Evolutionary conservation across 2,329 filamentous ascomycete genomes (phyloP).

Genomic region (Calcarisporium arbuscula): DNA sequence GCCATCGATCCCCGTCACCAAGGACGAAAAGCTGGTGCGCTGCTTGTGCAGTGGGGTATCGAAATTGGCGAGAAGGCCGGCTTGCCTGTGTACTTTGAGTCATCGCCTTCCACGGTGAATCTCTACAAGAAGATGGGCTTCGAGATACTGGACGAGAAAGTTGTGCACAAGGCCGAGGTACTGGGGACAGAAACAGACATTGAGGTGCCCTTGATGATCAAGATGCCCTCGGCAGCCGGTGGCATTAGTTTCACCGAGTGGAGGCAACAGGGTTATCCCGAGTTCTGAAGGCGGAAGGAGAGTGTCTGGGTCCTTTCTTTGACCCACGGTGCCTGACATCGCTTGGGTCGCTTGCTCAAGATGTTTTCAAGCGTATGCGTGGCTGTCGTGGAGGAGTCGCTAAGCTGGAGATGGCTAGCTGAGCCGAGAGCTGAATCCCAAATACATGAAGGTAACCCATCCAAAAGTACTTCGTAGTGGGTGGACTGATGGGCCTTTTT

Average conservation of each 20-base stretch:
- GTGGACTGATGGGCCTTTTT: conserved; percentile 1
- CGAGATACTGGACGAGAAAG: conserved; percentile 28
- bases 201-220: conserved; percentile 34
- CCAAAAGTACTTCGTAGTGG: conserved; percentile 1
- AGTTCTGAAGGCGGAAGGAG: conserved; percentile 5
- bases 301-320: neutral
- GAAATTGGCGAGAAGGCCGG: conserved; percentile 26
- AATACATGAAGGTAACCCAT: too few species aligned
- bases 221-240: conserved; percentile 28
- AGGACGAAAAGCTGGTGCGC: conserved; percentile 33
- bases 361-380: neutral
- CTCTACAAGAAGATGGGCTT: conserved; percentile 43
- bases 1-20: conserved; percentile 38
- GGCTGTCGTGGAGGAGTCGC: neutral
- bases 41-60: conserved; percentile 35
- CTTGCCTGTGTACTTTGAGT: conserved; percentile 41
- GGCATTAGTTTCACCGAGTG: conserved; percentile 29
- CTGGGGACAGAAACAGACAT: conserved; percentile 28
- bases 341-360: neutral
- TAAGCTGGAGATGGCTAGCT: neutral
- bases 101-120: conserved; percentile 31
- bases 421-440: neutral
- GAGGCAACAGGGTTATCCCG: conserved; percentile 17
- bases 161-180: conserved; percentile 30
- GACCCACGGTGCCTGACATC: neutral